Evolutionary conservation across 192 early-diverging fungal genomes (phyloP).

Genomic region (Cetraspora pellucida): DNA sequence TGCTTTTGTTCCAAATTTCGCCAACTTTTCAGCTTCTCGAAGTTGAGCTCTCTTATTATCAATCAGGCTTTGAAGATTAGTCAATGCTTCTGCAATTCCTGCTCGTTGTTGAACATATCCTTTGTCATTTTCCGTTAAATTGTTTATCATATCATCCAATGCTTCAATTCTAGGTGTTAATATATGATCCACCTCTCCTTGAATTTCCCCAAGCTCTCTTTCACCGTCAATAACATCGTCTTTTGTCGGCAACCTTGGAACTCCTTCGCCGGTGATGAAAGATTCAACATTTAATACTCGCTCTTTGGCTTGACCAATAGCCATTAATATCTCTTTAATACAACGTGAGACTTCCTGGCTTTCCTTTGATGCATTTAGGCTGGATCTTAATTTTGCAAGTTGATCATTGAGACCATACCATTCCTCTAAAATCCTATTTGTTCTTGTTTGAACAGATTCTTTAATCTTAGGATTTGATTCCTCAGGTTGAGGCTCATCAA

Average conservation of each 20-base stretch:
- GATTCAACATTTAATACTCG: slow-evolving; percentile 35
- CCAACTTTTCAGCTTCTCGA: slow-evolving; percentile 43
- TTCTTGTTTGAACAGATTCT: slow-evolving; percentile 32
- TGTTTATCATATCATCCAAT: slow-evolving; percentile 40
- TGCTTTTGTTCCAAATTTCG: slow-evolving; percentile 40
- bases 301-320: slow-evolving; percentile 30
- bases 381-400: slow-evolving; percentile 16
- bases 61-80: slow-evolving; percentile 39
- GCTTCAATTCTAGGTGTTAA: slow-evolving; percentile 37
- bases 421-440: slow-evolving; percentile 36
- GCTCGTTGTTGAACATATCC: slow-evolving; percentile 41
- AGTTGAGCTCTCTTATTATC: slow-evolving; percentile 43
- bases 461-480: slow-evolving; percentile 30
- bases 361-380: slow-evolving; percentile 29
- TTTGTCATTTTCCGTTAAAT: slow-evolving; percentile 27
- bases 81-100: slow-evolving; percentile 42
- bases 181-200: slow-evolving; percentile 38
- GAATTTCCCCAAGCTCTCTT: slow-evolving; percentile 30
- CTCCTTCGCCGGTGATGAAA: slow-evolving; percentile 18
- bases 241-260: slow-evolving; percentile 22
- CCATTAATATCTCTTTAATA: slow-evolving; percentile 30
- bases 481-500: slow-evolving; percentile 19
- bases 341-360: slow-evolving; percentile 22
- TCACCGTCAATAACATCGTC: slow-evolving; percentile 28
- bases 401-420: slow-evolving; percentile 41